Base-by-base conservation (phyloP, 768 basidiomycete species). In the Hypholoma fasciculare region DNA sequence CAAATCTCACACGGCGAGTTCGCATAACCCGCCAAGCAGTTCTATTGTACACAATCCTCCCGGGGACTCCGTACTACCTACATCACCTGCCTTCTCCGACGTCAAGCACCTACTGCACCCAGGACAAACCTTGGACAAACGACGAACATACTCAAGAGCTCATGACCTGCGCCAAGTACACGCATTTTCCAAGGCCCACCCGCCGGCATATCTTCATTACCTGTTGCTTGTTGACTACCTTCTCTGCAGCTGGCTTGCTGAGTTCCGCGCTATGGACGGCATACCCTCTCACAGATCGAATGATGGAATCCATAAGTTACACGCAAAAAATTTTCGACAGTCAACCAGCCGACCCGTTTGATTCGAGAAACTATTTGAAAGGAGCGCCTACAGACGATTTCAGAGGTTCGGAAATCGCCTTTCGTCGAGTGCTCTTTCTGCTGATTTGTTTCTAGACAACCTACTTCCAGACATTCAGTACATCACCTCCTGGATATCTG, bases 401-500 rank as follows among this genome's bases (percentile, higher is more conserved):
- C 71, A 75, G 84, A 77, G 85, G 86, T 82, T 54, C 44, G 68
- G 3, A 26, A 17, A 47, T 19, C 39, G 58, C 34, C 13, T 8
- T 48, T 11, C 39, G 23, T n/a, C 36, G 17, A 9, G 8, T 40
- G 20, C 7, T 17, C 34, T 23, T 23, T 36, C 43, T 50, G 26
- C 52, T 44, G 48, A 59, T 30, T 23, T 7, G 23, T 43, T 34
- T n/a, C 7, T 49, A 87, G 89, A 89, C 61, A 90, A 89, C 62
- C 71, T 91, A 37, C 80, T 78, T 14, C 71, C 80, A 17, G 82
- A 88, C 56, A 73, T 74, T 4, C 78, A 85, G 61, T 91, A 90
- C 61, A 82, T 91, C 58, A 86, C 88, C 1, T 87, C 87, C 13
- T 91, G 87, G 87, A 76, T 85, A 40, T 84, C 85, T 38, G 87